Base-by-base conservation (phyloP, 805 yeast species). In the Teunomyces stri region DNA sequence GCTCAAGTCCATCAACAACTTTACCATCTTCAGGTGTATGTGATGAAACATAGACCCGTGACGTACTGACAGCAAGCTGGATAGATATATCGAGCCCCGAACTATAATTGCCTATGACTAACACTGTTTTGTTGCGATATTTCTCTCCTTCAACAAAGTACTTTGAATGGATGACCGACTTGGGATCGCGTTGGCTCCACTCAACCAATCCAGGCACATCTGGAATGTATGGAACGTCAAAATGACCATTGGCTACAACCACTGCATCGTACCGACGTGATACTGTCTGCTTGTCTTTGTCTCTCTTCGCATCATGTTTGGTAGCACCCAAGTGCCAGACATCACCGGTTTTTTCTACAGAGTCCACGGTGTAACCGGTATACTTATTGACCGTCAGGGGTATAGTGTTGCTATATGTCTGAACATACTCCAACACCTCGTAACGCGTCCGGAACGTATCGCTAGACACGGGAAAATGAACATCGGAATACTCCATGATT, bases 401-500 rank as follows among this genome's bases (percentile, higher is more conserved):
- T 27, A 60, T 51, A 3, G 64, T 54, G 9, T 42, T 20, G 9
- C 49, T 28, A 43, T 60, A 59, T 41, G 44, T 39, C 36, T 50
- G 45, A 40, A 61, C 39, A 46, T 61, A 61, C 36, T 36, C 36
- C 34, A 50, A 48, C 12, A 61, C 61, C 21, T 55, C 55, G 4
- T 42, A 36, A 6, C 64, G 51, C 11, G 51, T 42, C 10, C 55
- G 53, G 29, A 59, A 61, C 18, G 41, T 21, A 31, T 36, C 16
- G 1, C 50, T 49, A 10, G 50, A 44, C 3, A 51, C 51, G 29
- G 52, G 49, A 29, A 53, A 57, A 9, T 61, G 65, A 6, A 52
- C 53, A 49, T 73, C 79, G 39, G 72, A 63, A 37, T 56, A 76
- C 2, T 79, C 70, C 80, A 76, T 76, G 48, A 74, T 49, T n/a